A percentile compares a stretch with the other conserved stretches of the same genome.
Conservation (phyloP, 1,284 basidiomycete species). For the Fomitopsis betulina region DNA sequence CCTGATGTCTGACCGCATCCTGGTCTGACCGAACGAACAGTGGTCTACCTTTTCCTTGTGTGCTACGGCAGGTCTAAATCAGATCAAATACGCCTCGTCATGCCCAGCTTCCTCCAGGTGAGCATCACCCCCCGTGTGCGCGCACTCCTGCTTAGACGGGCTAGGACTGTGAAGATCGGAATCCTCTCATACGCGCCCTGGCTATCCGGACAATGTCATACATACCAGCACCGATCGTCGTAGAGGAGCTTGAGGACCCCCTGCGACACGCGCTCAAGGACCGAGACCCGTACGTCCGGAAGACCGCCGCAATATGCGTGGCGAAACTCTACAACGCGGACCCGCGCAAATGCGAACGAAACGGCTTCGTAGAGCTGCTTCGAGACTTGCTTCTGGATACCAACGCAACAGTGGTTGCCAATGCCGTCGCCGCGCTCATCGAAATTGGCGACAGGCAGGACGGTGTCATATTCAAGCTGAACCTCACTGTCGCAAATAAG, state of each 20-base stretch:
- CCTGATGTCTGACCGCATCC: background rate
- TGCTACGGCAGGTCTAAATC: slow-evolving; percentile 89
- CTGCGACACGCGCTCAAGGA: slow-evolving; percentile 87
- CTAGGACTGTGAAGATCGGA: slow-evolving; percentile 88
- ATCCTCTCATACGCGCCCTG: slow-evolving; percentile 88
- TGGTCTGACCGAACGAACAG: slow-evolving; percentile 35
- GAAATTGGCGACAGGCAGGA: slow-evolving; percentile 91
- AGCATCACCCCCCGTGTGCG: background rate
- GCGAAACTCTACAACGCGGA: slow-evolving; percentile 89
- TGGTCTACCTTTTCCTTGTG: slow-evolving; percentile 91
- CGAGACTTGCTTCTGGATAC: slow-evolving; percentile 87
- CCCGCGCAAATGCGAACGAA: slow-evolving; percentile 78
- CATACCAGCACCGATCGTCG: slow-evolving; percentile 82
- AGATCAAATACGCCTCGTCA: slow-evolving; percentile 84
- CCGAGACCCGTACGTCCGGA: slow-evolving; percentile 92
- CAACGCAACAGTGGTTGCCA: slow-evolving; percentile 93
- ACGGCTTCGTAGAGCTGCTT: slow-evolving; percentile 81
- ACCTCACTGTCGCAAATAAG: slow-evolving; percentile 79
- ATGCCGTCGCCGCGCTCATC: slow-evolving; percentile 90
- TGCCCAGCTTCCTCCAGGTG: slow-evolving; percentile 87
- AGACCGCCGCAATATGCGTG: slow-evolving; percentile 92
- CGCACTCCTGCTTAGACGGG: slow-evolving; percentile 11
- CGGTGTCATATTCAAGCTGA: slow-evolving; percentile 85
- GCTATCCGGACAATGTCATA: slow-evolving; percentile 97
- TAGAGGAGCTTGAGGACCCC: slow-evolving; percentile 78